Percentiles rank a stretch among this genome's conserved stretches.
Evolutionary conservation across 2,329 filamentous ascomycete genomes (phyloP).

Genomic region (Bipolaris bicolor): DNA sequence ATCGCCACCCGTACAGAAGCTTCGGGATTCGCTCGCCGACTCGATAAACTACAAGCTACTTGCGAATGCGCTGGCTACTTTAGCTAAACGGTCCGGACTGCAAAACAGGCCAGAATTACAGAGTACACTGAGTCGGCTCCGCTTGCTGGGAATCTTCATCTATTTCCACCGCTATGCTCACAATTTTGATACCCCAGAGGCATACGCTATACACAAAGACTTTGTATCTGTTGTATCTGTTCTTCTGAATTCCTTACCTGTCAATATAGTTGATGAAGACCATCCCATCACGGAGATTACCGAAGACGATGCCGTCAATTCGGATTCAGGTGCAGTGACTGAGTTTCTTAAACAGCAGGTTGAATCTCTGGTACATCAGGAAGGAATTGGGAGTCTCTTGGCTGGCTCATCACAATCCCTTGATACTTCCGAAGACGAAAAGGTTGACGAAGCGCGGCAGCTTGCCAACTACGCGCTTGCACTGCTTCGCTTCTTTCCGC

Average conservation of each 20-base stretch:
- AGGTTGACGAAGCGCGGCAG: conserved; percentile 68
- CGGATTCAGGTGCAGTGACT: conserved; percentile 41
- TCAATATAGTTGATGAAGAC: conserved; percentile 60
- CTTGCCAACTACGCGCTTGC: conserved; percentile 87
- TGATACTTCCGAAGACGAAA: conserved; percentile 45
- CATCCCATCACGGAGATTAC: conserved; percentile 37
- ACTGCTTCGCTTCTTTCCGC: conserved; percentile 82
- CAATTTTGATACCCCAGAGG: conserved; percentile 46
- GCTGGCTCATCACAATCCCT: conserved; percentile 50
- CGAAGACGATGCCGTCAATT: conserved; percentile 26
- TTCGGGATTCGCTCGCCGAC: conserved; percentile 51
- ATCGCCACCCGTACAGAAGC: conserved; percentile 28
- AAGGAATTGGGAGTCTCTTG: conserved; percentile 71
- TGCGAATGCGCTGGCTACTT: conserved; percentile 40
- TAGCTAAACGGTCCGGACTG: conserved; percentile 35
- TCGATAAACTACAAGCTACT: conserved; percentile 59
- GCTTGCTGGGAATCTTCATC: conserved; percentile 66
- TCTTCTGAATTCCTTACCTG: conserved; percentile 62
- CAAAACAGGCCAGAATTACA: conserved; percentile 36
- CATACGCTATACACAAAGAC: conserved; percentile 56
- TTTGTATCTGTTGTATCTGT: conserved; percentile 63
- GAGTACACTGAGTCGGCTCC: conserved; percentile 55
- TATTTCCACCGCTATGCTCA: conserved; percentile 61
- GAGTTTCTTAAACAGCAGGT: conserved; percentile 69
- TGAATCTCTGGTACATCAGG: conserved; percentile 73